phyloP scores from a whole-genome alignment of 495 filamentous ascomycete species.

The Aspergillus bertholletiae region DNA sequence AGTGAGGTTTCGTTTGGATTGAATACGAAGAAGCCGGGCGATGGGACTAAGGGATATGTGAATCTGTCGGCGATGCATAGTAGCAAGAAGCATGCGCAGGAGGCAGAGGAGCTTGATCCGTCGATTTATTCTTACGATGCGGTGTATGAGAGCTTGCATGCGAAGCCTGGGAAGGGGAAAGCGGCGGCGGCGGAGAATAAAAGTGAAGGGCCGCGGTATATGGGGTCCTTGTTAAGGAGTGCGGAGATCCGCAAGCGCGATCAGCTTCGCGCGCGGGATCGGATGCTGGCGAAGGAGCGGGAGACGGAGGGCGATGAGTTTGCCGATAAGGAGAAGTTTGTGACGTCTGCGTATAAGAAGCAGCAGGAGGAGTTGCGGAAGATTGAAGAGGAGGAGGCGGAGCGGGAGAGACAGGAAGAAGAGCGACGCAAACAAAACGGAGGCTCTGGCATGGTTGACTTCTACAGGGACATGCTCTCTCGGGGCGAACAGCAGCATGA shows the following conservation, averaged over 20 bases:
- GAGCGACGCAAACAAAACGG: constrained; percentile 57
- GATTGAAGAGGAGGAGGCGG: constrained; percentile 77
- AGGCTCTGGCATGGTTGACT: constrained; percentile 74
- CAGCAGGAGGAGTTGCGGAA: constrained; percentile 82
- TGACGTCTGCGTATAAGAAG: constrained; percentile 90
- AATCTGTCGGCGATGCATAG: constrained; percentile 50
- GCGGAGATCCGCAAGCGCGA: constrained; percentile 88
- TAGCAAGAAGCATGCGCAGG: constrained; percentile 43
- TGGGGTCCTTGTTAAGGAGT: constrained; percentile 72
- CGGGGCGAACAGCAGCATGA: constrained; percentile 72
- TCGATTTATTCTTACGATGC: constrained; percentile 57
- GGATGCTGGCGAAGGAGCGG: constrained; percentile 78
- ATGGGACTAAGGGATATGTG: constrained; percentile 31
- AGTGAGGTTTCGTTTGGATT: constrained; percentile 1
- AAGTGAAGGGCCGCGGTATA: constrained; percentile 66
- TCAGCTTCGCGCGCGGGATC: constrained; percentile 81
- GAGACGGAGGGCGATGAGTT: constrained; percentile 94
- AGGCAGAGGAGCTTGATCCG: constrained; percentile 46
- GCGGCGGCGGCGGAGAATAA: constrained; percentile 8
- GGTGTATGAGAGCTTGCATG: constrained; percentile 49
- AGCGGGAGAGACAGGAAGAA: constrained; percentile 64
- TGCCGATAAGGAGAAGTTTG: constrained; percentile 93
- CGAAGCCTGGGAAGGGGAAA: constrained; percentile 31
- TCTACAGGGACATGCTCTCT: constrained; percentile 81
- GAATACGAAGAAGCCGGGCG: neutral